Conservation (phyloP, 306 rosid species). For the Prunus padus region DNA sequence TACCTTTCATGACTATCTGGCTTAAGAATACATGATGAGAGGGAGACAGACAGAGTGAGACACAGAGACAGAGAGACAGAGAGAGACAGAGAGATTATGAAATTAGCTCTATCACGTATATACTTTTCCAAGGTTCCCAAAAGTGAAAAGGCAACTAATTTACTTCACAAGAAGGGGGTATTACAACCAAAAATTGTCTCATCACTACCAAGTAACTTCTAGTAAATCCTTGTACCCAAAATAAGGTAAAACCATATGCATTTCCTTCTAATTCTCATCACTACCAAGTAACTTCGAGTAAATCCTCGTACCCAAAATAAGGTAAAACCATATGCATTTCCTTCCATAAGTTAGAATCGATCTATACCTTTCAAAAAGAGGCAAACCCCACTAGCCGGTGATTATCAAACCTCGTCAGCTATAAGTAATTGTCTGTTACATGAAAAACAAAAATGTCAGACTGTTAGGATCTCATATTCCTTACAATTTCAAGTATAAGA, state of each 20-base stretch:
- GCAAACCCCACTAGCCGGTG: not conserved
- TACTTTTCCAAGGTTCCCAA: not conserved
- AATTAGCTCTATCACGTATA: not conserved
- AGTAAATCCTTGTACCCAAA: not conserved
- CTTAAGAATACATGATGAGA: too few relatives aligned
- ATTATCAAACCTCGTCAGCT: conserved; percentile 3
- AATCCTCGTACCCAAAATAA: not conserved
- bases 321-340: conserved; percentile 7
- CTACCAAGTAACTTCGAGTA: not conserved
- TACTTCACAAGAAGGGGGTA: conserved; percentile 2
- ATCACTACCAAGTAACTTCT: not conserved
- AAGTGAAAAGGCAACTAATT: not conserved
- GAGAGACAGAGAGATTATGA: too few relatives aligned
- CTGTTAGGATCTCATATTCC: not conserved
- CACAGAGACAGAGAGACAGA: too few relatives aligned
- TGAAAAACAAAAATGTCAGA: not conserved
- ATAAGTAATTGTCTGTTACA: conserved; percentile 20
- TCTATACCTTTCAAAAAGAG: not conserved
- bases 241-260: conserved; percentile 9
- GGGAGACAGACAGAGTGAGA: too few relatives aligned
- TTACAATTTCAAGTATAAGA: not conserved
- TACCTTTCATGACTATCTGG: too few relatives aligned
- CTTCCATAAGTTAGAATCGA: not conserved
- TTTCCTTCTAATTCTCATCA: not conserved
- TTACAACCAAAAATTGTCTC: not conserved